These are phyloP conservation scores for Coemansia sp. DNA, from an alignment of 192 early-diverging fungal species.

Conservation along the genomic window DNA sequence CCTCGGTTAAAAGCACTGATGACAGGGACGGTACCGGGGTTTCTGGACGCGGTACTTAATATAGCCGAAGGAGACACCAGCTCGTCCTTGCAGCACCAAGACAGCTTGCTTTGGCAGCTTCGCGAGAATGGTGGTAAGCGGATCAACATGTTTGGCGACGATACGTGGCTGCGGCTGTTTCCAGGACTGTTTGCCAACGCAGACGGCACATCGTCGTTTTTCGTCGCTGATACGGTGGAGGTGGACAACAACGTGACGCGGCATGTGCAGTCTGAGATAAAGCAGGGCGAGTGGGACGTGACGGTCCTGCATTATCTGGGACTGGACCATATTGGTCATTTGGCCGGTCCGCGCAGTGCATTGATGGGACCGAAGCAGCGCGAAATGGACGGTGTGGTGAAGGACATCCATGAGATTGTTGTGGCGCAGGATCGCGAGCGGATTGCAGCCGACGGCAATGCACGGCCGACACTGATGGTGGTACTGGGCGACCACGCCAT, in stretches of 20 bases:
- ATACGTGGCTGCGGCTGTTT: slow-evolving; percentile 93
- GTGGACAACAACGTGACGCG: slow-evolving; percentile 74
- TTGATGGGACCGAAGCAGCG: slow-evolving; percentile 72
- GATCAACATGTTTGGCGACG: slow-evolving; percentile 89
- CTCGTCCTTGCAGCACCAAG: slow-evolving; percentile 56
- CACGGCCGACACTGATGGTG: slow-evolving; percentile 68
- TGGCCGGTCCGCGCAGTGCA: slow-evolving; percentile 63
- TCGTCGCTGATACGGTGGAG: slow-evolving; percentile 68
- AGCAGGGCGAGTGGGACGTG: slow-evolving; percentile 63
- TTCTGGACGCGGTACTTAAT: slow-evolving; percentile 79
- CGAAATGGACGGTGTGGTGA: slow-evolving; percentile 72
- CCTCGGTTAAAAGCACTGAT: slow-evolving; percentile 80
- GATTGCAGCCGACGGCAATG: slow-evolving; percentile 17
- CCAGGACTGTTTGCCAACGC: slow-evolving; percentile 63
- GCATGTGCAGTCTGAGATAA: slow-evolving; percentile 58
- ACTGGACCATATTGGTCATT: slow-evolving; percentile 80
- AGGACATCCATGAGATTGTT: slow-evolving; percentile 55
- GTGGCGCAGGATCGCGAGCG: slow-evolving; percentile 47
- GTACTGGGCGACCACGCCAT: slow-evolving; percentile 82
- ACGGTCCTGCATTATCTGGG: slow-evolving; percentile 78
- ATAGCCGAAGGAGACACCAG: slow-evolving; percentile 75
- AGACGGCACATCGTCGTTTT: slow-evolving; percentile 61
- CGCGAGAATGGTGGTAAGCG: slow-evolving; percentile 52
- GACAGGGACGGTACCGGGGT: slow-evolving; percentile 72
- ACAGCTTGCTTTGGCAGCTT: slow-evolving; percentile 75